Evolutionary conservation across 2,329 filamentous ascomycete genomes (phyloP).

Genomic region (Diaporthe capsici): DNA sequence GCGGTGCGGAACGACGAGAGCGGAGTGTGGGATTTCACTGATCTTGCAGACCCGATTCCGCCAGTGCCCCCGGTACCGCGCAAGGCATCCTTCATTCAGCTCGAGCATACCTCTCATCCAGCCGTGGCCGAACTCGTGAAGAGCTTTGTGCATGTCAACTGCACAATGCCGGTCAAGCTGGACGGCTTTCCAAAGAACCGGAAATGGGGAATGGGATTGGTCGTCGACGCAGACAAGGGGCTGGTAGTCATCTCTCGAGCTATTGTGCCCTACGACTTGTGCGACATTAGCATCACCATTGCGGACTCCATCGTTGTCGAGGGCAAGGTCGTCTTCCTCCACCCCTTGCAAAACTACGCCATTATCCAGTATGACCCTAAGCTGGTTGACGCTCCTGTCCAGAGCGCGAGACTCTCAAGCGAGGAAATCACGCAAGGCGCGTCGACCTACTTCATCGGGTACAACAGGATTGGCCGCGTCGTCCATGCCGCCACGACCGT

Average conservation of each 20-base stretch:
- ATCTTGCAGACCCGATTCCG: conserved; percentile 85
- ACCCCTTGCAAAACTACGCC: conserved; percentile 96
- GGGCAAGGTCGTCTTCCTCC: conserved; percentile 94
- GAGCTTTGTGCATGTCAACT: conserved; percentile 94
- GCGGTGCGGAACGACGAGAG: conserved; percentile 91
- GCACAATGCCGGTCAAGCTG: conserved; percentile 94
- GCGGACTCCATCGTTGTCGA: conserved; percentile 96
- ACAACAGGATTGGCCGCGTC: conserved; percentile 94
- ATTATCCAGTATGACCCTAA: conserved; percentile 95
- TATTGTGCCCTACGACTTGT: conserved; percentile 92
- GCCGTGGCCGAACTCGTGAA: conserved; percentile 94
- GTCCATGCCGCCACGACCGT: conserved; percentile 95
- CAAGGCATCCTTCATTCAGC: conserved; percentile 90
- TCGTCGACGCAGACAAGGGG: conserved; percentile 97
- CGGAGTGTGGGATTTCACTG: conserved; percentile 94
- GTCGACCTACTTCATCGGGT: conserved; percentile 96
- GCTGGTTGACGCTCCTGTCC: conserved; percentile 93
- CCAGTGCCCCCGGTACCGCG: conserved; percentile 79
- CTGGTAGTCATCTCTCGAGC: conserved; percentile 94
- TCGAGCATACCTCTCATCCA: conserved; percentile 89
- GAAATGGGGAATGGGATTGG: conserved; percentile 94
- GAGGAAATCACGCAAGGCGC: conserved; percentile 92
- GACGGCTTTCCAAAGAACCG: conserved; percentile 97
- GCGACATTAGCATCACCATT: conserved; percentile 95
- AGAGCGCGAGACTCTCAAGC: conserved; percentile 86